These are phyloP conservation scores for Phytophthora citrophthora DNA, from an alignment of 352 stramenopile genomes.

Conservation along the genomic window DNA sequence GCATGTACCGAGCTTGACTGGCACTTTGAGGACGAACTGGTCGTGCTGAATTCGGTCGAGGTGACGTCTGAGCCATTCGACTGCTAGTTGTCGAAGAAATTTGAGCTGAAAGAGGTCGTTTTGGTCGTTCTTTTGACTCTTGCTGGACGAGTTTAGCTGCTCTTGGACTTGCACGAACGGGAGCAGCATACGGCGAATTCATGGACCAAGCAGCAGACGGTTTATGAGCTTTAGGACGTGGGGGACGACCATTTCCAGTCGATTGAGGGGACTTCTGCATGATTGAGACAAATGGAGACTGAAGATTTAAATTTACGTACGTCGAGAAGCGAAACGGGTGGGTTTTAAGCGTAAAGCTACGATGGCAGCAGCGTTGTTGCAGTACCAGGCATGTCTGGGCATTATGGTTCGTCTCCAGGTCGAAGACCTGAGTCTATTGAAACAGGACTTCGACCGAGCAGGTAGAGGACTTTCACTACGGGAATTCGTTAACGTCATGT, in stretches of 20 bases:
- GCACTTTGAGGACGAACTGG: constrained; percentile 48
- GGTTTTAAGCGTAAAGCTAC: background rate
- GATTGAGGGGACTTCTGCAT: constrained; percentile 12
- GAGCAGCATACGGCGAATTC: constrained; percentile 29
- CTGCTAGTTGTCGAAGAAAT: constrained; percentile 28
- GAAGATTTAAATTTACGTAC: constrained; percentile 30
- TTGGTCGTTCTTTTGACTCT: constrained; percentile 24
- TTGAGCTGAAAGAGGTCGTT: constrained; percentile 46
- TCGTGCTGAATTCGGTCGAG: constrained; percentile 23
- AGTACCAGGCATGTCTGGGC: constrained; percentile 80
- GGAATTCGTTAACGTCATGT: constrained; percentile 78
- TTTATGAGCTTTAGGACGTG: constrained; percentile 29
- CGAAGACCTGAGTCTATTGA: constrained; percentile 67
- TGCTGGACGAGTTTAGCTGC: constrained; percentile 28
- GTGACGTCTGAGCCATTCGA: constrained; percentile 19
- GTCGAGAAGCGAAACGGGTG: constrained; percentile 19
- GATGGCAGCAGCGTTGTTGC: constrained; percentile 66
- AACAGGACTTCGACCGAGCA: constrained; percentile 69
- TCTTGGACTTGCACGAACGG: constrained; percentile 40
- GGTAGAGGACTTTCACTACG: constrained; percentile 58
- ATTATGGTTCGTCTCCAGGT: constrained; percentile 83
- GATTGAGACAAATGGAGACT: constrained; percentile 10
- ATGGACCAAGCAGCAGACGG: constrained; percentile 24
- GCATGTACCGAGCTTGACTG: constrained; percentile 39
- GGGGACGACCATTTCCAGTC: constrained; percentile 19